Evolutionary conservation across 2,329 filamentous ascomycete genomes (phyloP), one percentile per base, ranked within the genome.

Genomic region (Chalaropsis thielavioides): DNA sequence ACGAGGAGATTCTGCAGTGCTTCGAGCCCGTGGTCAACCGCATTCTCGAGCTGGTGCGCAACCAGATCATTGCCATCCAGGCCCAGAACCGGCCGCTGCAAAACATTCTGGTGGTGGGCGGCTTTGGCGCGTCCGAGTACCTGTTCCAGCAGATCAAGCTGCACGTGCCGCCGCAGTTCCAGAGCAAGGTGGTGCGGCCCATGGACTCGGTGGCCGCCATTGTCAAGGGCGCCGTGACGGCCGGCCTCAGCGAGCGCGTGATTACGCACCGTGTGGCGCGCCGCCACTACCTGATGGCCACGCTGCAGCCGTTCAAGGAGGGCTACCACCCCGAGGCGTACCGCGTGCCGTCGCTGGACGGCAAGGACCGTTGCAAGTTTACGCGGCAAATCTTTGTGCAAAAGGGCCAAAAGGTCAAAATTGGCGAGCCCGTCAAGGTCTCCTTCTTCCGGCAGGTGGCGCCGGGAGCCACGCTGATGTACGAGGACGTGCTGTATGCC

Each of bases 131-230:
- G 38, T 97, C 92, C 7, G 94, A 99, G 77, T 97, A 97, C 74
- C 87, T 99, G 67, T 99, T 97, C 84, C 92, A 97, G 76, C 94
- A 99, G 76, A 97, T 99, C 80, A 96, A 96, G 77, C 86, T 97
- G 58, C 94, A 97, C 74, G 94, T 99, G 1, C 94, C 94, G 44
- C 94, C 94, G 10, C 94, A 97, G 75, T 99, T 96, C 81, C 92
- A 97, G 78, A 88, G 90, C 74, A 97, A 97, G 82, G 94, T 97
- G 60, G 92, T 99, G 51, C 87, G 94, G 64, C 94, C 94, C 65
- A 97, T 97, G 94, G 94, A 99, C 78, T 96, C 94, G 1, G 94
- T 99, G 66, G 92, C 94, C 54, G 94, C 94, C 69, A 99, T 99
- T 70, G 94, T 97, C 76, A 97, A 97, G 79, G 94, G 94, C 70